Conservation (phyloP, 1,284 basidiomycete genomes). For the Papiliotrema laurentii region DNA sequence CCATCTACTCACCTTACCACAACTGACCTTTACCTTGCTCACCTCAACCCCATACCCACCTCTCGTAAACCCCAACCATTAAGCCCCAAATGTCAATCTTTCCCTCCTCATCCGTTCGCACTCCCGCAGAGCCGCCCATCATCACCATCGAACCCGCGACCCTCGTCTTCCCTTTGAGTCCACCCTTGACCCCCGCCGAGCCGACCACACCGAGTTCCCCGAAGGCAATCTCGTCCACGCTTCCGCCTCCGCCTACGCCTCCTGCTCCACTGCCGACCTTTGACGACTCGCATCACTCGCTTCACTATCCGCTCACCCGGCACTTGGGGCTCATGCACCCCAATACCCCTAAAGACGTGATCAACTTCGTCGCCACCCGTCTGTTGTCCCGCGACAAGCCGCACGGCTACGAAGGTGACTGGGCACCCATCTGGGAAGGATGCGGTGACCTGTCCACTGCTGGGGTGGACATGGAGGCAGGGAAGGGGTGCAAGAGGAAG, state of each 20-base stretch:
- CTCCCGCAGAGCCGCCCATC: too few relatives aligned
- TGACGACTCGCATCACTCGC: slow-evolving; percentile 8
- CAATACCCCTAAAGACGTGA: slow-evolving; percentile 13
- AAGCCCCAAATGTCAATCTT: not conserved
- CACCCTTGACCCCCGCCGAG: slow-evolving; percentile 12
- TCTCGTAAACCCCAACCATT: not conserved
- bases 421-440: slow-evolving; percentile 19
- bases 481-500: slow-evolving; percentile 14
- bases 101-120: too few relatives aligned
- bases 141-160: slow-evolving; percentile 12
- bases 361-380: slow-evolving; percentile 27
- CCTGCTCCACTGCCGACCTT: not conserved
- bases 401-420: slow-evolving; percentile 18
- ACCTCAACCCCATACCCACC: not conserved
- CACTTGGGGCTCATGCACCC: slow-evolving; percentile 27
- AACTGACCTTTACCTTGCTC: not conserved
- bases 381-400: slow-evolving; percentile 29
- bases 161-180: slow-evolving; percentile 4
- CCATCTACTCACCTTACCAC: not conserved
- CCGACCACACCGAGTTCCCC: not conserved
- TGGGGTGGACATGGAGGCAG: slow-evolving; percentile 25
- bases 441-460: slow-evolving; percentile 19
- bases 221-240: not conserved
- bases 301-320: slow-evolving; percentile 20
- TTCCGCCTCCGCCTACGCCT: not conserved